Conservation (phyloP, 305 asterid species). For the Solanum chacoense region DNA sequence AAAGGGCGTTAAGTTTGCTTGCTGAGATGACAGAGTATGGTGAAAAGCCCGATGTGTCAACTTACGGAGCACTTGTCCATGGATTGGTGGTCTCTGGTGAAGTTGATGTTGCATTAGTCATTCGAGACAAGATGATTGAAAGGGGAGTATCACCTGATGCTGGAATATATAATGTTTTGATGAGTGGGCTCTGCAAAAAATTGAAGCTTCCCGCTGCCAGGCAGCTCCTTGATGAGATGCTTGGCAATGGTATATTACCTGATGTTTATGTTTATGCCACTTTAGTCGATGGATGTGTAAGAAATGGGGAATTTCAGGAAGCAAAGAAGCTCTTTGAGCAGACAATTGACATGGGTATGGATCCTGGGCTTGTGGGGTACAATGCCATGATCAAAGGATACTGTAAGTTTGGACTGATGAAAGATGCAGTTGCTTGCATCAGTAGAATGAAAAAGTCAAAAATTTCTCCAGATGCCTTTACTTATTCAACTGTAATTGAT, state of each 20-base stretch:
- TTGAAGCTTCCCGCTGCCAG: slow-evolving; percentile 44
- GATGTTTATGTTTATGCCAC: slow-evolving; percentile 72
- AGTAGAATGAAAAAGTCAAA: slow-evolving; percentile 40
- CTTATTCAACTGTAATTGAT: slow-evolving; percentile 78
- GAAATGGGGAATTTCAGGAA: slow-evolving; percentile 53
- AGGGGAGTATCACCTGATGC: slow-evolving; percentile 62
- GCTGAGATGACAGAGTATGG: slow-evolving; percentile 64
- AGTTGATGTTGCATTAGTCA: slow-evolving; percentile 54
- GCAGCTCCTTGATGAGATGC: slow-evolving; percentile 68
- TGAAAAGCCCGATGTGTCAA: slow-evolving; percentile 57
- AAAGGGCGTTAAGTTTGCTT: slow-evolving; percentile 54
- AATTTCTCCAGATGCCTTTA: slow-evolving; percentile 50
- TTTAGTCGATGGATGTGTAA: slow-evolving; percentile 64
- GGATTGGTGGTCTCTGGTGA: slow-evolving; percentile 72
- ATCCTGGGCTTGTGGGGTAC: slow-evolving; percentile 69
- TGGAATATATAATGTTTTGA: slow-evolving; percentile 68
- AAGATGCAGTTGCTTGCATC: slow-evolving; percentile 53
- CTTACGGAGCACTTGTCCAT: slow-evolving; percentile 68
- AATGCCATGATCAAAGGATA: slow-evolving; percentile 88
- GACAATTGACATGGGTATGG: slow-evolving; percentile 30
- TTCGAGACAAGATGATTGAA: slow-evolving; percentile 60
- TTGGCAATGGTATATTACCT: slow-evolving; percentile 39
- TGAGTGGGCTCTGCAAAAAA: slow-evolving; percentile 67
- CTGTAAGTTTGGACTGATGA: slow-evolving; percentile 63
- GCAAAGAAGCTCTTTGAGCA: slow-evolving; percentile 58